These are phyloP conservation scores for Geranium rotundifolium DNA, from an alignment of 345 rosid species.

Conservation along the genomic window DNA sequence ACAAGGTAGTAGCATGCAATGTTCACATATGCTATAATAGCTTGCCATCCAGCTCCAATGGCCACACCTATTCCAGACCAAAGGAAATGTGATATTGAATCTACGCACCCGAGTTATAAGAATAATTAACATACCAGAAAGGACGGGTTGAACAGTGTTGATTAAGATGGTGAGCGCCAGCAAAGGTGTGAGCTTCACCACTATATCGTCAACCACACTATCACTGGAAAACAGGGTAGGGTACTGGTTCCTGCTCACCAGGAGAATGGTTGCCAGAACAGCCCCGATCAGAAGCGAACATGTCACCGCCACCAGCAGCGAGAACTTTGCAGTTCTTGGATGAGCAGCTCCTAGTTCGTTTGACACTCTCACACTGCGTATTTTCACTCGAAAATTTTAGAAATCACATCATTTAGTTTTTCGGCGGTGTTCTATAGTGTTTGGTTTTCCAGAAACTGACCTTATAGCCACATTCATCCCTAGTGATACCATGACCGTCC, in stretches of 20 bases:
- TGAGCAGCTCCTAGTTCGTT: slow-evolving; percentile 75
- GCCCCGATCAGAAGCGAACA: slow-evolving; percentile 29
- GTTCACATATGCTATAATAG: slow-evolving; percentile 46
- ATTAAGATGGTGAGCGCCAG: slow-evolving; percentile 57
- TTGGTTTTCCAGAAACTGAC: slow-evolving; percentile 16
- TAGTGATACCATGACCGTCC: slow-evolving; percentile 57
- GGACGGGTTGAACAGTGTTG: slow-evolving; percentile 73
- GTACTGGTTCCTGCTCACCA: slow-evolving; percentile 34
- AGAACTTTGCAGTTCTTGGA: slow-evolving; percentile 29
- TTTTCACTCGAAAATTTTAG: no score
- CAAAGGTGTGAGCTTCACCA: slow-evolving; percentile 57
- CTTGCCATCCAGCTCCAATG: slow-evolving; percentile 52
- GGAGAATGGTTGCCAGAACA: slow-evolving; percentile 19
- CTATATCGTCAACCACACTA: slow-evolving; percentile 34
- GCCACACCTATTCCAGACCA: slow-evolving; percentile 14
- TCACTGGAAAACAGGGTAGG: slow-evolving; percentile 62
- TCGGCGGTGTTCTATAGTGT: no score
- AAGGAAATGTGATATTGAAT: no score
- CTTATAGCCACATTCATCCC: slow-evolving; percentile 76
- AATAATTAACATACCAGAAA: slow-evolving; percentile 41
- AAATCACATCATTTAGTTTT: no score
- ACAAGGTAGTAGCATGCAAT: slow-evolving; percentile 48
- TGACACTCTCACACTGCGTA: slow-evolving; percentile 59
- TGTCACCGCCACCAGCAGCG: slow-evolving; percentile 34
- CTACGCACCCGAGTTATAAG: no score